Evolutionary conservation across 441 rosid genomes (phyloP).

Genomic region (Lepidium campestre): DNA sequence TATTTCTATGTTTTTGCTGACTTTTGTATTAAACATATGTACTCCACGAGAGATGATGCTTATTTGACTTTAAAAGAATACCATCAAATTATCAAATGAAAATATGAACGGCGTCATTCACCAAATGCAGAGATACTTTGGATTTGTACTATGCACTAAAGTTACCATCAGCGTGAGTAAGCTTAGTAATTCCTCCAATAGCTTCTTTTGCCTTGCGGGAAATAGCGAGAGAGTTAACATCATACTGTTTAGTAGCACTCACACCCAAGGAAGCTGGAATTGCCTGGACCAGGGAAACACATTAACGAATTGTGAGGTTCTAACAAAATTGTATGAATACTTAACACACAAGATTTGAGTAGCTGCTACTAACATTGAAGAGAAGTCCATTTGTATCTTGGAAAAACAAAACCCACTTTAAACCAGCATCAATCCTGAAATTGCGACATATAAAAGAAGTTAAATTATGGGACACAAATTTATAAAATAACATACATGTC

Average conservation of each 20-base stretch:
- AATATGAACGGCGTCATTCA: neutral
- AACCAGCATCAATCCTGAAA: slow-evolving; percentile 69
- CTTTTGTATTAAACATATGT: no score
- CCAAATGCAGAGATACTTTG: neutral
- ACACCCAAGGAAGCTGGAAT: slow-evolving; percentile 94
- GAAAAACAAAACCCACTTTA: slow-evolving; percentile 92
- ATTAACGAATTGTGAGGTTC: neutral
- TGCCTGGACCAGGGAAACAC: slow-evolving; percentile 43
- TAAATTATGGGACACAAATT: neutral
- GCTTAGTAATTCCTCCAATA: slow-evolving; percentile 92
- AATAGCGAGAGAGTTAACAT: slow-evolving; percentile 97
- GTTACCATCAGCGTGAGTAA: slow-evolving; percentile 86
- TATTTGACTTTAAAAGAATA: neutral
- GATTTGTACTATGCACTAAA: neutral
- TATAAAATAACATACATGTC: neutral
- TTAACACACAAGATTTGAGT: neutral
- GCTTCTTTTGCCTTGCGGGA: slow-evolving; percentile 98
- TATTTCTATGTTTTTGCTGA: no score
- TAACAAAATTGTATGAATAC: neutral
- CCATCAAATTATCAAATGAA: neutral
- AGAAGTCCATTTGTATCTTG: slow-evolving; percentile 98
- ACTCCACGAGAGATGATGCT: no score
- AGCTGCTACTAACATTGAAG: slow-evolving; percentile 59
- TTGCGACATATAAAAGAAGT: slow-evolving; percentile 5
- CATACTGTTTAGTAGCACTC: slow-evolving; percentile 71